phyloP scores from a whole-genome alignment of 2,329 filamentous ascomycete species.

The Pezicula neosporulosa region DNA sequence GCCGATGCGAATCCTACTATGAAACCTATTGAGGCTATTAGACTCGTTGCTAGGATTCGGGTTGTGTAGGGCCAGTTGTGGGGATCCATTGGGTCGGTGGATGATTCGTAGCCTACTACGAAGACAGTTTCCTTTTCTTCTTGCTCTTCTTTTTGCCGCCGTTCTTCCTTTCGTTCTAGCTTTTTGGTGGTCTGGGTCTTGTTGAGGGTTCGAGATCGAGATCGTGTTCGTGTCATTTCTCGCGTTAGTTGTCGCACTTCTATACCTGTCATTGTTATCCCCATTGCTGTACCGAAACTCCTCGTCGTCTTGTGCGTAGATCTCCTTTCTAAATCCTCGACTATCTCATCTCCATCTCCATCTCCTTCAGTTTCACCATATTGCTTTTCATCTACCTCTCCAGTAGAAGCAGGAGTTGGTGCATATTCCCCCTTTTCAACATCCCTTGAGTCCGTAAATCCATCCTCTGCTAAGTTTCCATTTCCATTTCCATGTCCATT shows the following conservation, averaged over 20 bases:
- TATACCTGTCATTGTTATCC: slow-evolving; percentile 15
- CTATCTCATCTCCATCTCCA: too few relatives aligned
- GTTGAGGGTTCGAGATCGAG: not conserved
- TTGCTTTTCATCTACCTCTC: too few relatives aligned
- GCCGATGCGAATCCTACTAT: slow-evolving; percentile 48
- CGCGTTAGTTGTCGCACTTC: slow-evolving; percentile 16
- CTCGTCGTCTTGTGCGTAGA: slow-evolving; percentile 3
- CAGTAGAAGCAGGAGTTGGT: not conserved
- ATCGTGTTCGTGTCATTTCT: slow-evolving; percentile 13
- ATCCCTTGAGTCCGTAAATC: slow-evolving; percentile 10
- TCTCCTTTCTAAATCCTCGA: slow-evolving; percentile 5
- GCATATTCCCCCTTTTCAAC: slow-evolving; percentile 13
- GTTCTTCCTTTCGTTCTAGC: not conserved
- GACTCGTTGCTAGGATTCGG: slow-evolving; percentile 35
- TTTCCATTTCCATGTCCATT: too few relatives aligned
- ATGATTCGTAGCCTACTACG: slow-evolving; percentile 36
- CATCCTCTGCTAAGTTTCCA: too few relatives aligned
- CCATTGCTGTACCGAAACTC: slow-evolving; percentile 17
- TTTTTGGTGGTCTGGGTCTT: slow-evolving; percentile 1
- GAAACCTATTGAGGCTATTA: slow-evolving; percentile 44
- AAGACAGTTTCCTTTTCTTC: slow-evolving; percentile 25
- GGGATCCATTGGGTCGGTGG: slow-evolving; percentile 34
- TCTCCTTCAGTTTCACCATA: too few relatives aligned
- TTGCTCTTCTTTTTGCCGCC: slow-evolving; percentile 3
- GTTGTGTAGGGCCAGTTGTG: slow-evolving; percentile 32